Percentiles rank a stretch among this genome's conserved stretches.
These are phyloP conservation scores for Dalechampia spathulata DNA, from an alignment of 441 rosid species.

Conservation along the genomic window DNA sequence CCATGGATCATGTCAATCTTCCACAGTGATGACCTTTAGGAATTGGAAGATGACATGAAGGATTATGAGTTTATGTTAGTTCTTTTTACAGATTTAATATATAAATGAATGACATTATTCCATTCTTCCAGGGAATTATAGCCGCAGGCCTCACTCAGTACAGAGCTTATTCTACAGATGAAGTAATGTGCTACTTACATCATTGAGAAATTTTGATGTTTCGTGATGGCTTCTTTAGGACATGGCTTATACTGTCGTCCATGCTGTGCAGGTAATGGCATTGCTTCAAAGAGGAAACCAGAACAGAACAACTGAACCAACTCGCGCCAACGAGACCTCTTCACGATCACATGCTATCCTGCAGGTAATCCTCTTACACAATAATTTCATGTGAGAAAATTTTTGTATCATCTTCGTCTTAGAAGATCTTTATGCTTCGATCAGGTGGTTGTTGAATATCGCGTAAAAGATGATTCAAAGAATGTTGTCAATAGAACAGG, in stretches of 20 bases:
- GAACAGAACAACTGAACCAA: constrained; percentile 92
- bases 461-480: constrained; percentile 57
- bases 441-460: constrained; percentile 75
- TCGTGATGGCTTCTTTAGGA: no score
- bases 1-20: neutral
- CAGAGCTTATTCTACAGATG: constrained; percentile 93
- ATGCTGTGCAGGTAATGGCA: constrained; percentile 64
- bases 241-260: no score
- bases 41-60: neutral
- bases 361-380: constrained; percentile 37
- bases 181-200: constrained; percentile 35
- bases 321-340: constrained; percentile 88
- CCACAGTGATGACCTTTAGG: neutral
- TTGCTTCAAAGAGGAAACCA: constrained; percentile 89
- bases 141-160: constrained; percentile 93
- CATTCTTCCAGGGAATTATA: constrained; percentile 56
- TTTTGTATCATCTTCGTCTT: neutral
- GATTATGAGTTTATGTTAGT: neutral
- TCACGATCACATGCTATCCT: constrained; percentile 94
- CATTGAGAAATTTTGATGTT: no score
- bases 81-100: neutral
- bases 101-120: constrained; percentile 4
- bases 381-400: neutral
- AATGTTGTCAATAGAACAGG: constrained; percentile 57
- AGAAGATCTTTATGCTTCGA: constrained; percentile 3